Conservation (phyloP, 140 eudicot species). For the Oenanthe javanica region DNA sequence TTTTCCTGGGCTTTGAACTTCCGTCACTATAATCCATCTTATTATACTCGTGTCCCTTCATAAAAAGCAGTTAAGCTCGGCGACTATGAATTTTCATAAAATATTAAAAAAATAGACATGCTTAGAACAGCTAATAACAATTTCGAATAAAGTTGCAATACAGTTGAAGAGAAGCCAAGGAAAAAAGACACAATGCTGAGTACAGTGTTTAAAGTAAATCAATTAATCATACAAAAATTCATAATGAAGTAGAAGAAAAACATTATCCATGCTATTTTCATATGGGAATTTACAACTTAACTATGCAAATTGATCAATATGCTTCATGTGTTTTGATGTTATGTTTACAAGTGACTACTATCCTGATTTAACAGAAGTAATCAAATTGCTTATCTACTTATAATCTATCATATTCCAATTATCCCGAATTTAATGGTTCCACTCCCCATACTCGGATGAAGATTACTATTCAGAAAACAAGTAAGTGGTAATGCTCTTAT, state of each 20-base stretch:
- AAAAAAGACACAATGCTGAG: background rate
- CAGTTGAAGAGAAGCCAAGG: background rate
- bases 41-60: background rate
- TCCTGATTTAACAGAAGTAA: background rate
- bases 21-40: constrained; percentile 32
- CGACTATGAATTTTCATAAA: background rate
- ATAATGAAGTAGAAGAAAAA: background rate
- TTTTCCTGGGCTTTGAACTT: constrained; percentile 26
- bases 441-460: background rate
- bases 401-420: background rate
- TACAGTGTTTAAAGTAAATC: background rate
- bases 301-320: background rate
- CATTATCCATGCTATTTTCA: background rate
- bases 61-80: background rate
- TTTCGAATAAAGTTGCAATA: background rate
- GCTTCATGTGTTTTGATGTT: background rate
- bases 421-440: background rate
- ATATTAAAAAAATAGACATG: background rate
- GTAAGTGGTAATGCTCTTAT: too few species aligned
- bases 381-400: background rate
- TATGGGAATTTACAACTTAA: background rate
- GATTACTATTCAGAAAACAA: background rate
- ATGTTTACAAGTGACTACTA: background rate
- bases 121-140: background rate
- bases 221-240: background rate